Percentiles rank a stretch among this genome's conserved stretches.
Conservation (phyloP, 2,329 filamentous ascomycete species). For the Aspergillus puulaauensis region DNA sequence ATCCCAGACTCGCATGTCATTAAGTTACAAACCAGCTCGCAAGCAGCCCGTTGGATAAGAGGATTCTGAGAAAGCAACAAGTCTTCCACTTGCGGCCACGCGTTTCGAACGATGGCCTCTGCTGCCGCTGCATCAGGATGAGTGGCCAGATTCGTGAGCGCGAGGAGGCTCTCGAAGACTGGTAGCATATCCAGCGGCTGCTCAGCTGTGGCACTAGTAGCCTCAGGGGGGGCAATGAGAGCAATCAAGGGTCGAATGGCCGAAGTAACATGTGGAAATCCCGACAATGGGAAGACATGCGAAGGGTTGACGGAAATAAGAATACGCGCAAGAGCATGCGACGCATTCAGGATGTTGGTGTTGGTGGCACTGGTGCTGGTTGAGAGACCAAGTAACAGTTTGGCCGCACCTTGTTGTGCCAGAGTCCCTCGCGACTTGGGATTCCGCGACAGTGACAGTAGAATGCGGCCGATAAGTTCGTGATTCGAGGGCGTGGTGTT, state of each 20-base stretch:
- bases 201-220: conserved; percentile 49
- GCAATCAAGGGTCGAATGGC: conserved; percentile 80
- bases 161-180: conserved; percentile 85
- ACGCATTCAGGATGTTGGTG: conserved; percentile 58
- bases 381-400: conserved; percentile 73
- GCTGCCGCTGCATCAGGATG: conserved; percentile 48
- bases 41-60: conserved; percentile 76
- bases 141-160: conserved; percentile 89
- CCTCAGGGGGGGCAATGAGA: conserved; percentile 67
- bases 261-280: conserved; percentile 68
- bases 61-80: conserved; percentile 74
- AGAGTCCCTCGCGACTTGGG: conserved; percentile 72
- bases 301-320: conserved; percentile 82
- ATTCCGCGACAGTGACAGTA: conserved; percentile 75
- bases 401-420: conserved; percentile 91
- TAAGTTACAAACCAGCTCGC: conserved; percentile 90
- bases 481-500: conserved; percentile 67
- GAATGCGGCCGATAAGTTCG: conserved; percentile 69
- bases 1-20: conserved; percentile 47
- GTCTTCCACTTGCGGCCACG: conserved; percentile 79
- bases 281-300: conserved; percentile 79
- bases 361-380: conserved; percentile 36
- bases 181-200: conserved; percentile 76
- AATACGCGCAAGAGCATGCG: conserved; percentile 79
- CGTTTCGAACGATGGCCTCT: conserved; percentile 70